Base-by-base conservation (phyloP, 176 grass and related monocot species). In the Olyra latifolia region DNA sequence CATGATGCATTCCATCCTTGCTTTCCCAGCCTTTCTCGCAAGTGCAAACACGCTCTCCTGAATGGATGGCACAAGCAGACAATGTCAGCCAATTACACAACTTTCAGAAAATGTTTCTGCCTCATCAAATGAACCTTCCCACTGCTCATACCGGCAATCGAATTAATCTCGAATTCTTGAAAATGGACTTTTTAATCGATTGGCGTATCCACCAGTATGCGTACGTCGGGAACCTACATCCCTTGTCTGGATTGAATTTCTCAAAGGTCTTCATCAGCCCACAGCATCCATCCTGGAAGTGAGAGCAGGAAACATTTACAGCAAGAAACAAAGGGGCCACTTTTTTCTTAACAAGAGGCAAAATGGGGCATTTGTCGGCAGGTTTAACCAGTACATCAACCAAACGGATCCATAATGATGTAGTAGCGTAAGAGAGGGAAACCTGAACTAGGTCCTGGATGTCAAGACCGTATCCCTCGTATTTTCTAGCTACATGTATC, bases 181-280 rank as follows among this genome's bases (percentile, higher is more conserved):
- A 94, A 28, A 98, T 95, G 25, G 94, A 87, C 71, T 89, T 98
- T 54, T 83, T 98, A 43, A 98, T 95, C 0, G 84, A 90, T 41
- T 97, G 90, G 4, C 88, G 90, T 71, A 98, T 92, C 95, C 95
- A 98, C 90, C 90, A 98, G 40, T 89, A 90, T 10, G 95, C 95
- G 15, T 98, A 98, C 13, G 92, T 93, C 13, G 90, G 75, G 84
- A 95, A 94, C 77, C 92, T 87, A 53, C 78, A 90, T 29, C 95
- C 95, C 83, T 87, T 89, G 80, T 82, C 85, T 27, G 90, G 88
- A 80, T 98, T 89, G 77, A 95, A 95, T 72, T 98, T 98, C 83
- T 88, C 90, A 74, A 98, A 95, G 65, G 92, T 91, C 83, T 85
- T 95, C 87, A 98, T 89, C 71, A 98, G 45, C 20, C 92, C 95